Evolutionary conservation across 257 asterid species (phyloP), one percentile per base, ranked within the genome.

Genomic region (Salvia splendens): DNA sequence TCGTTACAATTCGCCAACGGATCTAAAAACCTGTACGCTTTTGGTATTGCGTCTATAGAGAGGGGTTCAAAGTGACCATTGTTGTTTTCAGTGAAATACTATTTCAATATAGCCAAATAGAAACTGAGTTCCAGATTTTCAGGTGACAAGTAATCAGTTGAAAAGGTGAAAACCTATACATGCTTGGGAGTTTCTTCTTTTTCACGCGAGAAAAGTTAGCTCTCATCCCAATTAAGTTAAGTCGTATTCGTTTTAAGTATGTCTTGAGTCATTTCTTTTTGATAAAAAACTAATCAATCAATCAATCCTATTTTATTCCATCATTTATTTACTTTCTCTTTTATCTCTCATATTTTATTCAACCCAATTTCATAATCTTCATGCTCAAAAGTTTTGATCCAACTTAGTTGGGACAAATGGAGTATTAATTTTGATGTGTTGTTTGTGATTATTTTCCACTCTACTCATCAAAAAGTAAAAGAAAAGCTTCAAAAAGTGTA

Each of bases 151-250:
- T 4, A 35, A 4, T 35, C 9, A 40, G 32, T 54, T 7, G 12
- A 40, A 62, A 64, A 50, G 10, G 38, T 8, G 15, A 53, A 24
- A 64, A 64, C 72, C 51, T 48, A 69, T 64, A 64, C 12, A 6
- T 12, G 1, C 24, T 63, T 59, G 58, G 16, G 58, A 4, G 48
- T 47, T 32, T 32, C 51, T 43, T 41, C 67, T 49, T 8, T 3
- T 1, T 17, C n/a, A 14, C 24, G 6, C 38, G 47, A 14, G 4
- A 28, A 40, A 10, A 7, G n/a, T n/a, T n/a, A n/a, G n/a, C n/a
- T n/a, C n/a, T n/a, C n/a, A n/a, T n/a, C n/a, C n/a, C n/a, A n/a
- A n/a, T n/a, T n/a, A n/a, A n/a, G n/a, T n/a, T n/a, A n/a, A n/a
- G n/a, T n/a, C n/a, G n/a, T n/a, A n/a, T n/a, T n/a, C n/a, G n/a